phyloP scores from a whole-genome alignment of 805 yeast genomes.

The Lipomyces sp. region DNA sequence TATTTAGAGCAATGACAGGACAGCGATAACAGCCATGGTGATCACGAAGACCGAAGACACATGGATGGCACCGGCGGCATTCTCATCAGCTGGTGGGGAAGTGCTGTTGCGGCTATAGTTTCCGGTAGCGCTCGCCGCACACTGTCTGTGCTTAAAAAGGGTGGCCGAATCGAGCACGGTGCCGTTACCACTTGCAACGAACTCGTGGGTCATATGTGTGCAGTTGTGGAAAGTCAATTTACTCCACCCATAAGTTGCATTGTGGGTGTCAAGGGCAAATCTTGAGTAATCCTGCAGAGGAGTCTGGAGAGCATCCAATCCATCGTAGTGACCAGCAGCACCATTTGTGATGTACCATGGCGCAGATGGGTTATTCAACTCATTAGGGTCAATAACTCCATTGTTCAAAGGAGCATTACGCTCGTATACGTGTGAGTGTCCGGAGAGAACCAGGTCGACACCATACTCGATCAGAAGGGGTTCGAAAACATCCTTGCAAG shows the following conservation, averaged over 20 bases:
- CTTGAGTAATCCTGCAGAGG: slow-evolving; percentile 1
- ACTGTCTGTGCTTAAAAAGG: slow-evolving; percentile 36
- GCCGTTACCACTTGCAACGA: slow-evolving; percentile 38
- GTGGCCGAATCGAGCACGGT: slow-evolving; percentile 40
- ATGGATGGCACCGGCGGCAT: neutral
- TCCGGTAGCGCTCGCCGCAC: neutral
- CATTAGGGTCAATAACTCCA: slow-evolving; percentile 38
- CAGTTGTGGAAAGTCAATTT: slow-evolving; percentile 41
- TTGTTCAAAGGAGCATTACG: slow-evolving; percentile 35
- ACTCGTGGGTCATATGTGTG: slow-evolving; percentile 42
- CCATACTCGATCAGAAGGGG: slow-evolving; percentile 34
- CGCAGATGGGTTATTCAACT: slow-evolving; percentile 39
- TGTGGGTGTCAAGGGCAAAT: slow-evolving; percentile 6
- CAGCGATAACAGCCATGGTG: neutral
- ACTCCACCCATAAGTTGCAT: slow-evolving; percentile 40
- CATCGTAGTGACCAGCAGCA: slow-evolving; percentile 42
- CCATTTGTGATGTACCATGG: slow-evolving; percentile 43
- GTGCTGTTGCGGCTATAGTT: neutral
- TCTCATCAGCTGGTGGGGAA: neutral
- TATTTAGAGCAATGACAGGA: neutral
- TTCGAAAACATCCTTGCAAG: slow-evolving; percentile 40
- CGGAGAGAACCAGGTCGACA: slow-evolving; percentile 41
- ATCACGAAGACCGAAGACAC: neutral
- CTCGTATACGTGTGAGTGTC: slow-evolving; percentile 42
- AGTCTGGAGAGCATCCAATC: slow-evolving; percentile 32